These are phyloP conservation scores for Quercus agrifolia DNA, from an alignment of 306 rosid genomes.

Conservation along the genomic window DNA sequence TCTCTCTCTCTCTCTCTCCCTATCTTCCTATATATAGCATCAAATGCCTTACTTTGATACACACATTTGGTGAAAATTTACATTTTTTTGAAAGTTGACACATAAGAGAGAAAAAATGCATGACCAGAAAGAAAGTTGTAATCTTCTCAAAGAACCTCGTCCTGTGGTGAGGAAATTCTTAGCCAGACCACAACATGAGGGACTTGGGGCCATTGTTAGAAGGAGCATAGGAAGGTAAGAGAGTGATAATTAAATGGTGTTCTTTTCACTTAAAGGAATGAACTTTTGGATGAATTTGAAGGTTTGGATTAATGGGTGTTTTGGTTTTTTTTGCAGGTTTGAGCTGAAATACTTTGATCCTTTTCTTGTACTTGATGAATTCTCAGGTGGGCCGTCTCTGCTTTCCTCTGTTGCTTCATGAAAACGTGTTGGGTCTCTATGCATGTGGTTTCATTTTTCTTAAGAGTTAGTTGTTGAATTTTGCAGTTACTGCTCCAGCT, in stretches of 20 bases:
- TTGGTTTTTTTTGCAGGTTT: conserved; percentile 47
- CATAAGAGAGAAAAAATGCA: conserved; percentile 35
- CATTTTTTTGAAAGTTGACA: neutral
- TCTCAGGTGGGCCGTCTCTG: conserved; percentile 66
- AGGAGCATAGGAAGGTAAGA: conserved; percentile 93
- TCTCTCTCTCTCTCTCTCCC: neutral
- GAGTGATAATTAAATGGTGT: neutral
- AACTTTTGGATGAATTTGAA: conserved; percentile 2
- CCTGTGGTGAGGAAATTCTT: conserved; percentile 67
- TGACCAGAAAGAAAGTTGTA: conserved; percentile 22
- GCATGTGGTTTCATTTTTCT: neutral
- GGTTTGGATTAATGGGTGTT: conserved; percentile 24
- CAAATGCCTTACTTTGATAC: conserved; percentile 17
- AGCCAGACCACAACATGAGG: conserved; percentile 92
- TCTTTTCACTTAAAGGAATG: neutral
- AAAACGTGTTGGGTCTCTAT: too few species aligned
- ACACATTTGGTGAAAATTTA: conserved; percentile 17
- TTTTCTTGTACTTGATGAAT: conserved; percentile 87
- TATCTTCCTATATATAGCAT: conserved; percentile 26
- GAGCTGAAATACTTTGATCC: conserved; percentile 95
- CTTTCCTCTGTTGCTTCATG: conserved; percentile 20
- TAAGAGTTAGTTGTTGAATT: conserved; percentile 19
- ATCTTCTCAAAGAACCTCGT: conserved; percentile 50
- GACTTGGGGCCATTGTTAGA: conserved; percentile 89
- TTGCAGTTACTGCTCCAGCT: conserved; percentile 90